Conservation (phyloP, 2,329 filamentous ascomycete species). For the Penicillium carneum region DNA sequence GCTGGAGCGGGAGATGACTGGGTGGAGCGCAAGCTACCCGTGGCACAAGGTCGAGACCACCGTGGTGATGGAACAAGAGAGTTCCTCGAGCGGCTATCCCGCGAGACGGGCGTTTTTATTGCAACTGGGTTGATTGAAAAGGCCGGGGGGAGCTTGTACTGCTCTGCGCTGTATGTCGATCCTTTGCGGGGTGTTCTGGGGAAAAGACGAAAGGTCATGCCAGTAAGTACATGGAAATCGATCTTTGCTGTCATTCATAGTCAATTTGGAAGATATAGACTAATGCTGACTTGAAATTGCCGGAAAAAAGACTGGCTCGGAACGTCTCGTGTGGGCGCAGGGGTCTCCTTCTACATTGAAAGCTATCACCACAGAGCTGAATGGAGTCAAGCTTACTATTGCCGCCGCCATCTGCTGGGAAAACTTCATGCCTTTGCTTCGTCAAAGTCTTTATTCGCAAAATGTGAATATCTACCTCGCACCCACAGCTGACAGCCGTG, state of each 20-base stretch:
- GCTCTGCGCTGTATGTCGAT: conserved; percentile 80
- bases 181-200: conserved; percentile 75
- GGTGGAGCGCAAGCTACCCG: conserved; percentile 68
- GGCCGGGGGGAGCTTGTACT: conserved; percentile 83
- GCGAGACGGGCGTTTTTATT: conserved; percentile 80
- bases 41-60: conserved; percentile 59
- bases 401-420: conserved; percentile 95
- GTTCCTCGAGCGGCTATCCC: conserved; percentile 75
- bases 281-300: conserved; percentile 1
- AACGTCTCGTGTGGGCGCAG: conserved; percentile 88
- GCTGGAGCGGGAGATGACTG: conserved; percentile 74
- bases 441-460: conserved; percentile 83
- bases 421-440: conserved; percentile 90
- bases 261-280: not conserved
- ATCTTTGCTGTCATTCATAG: not conserved
- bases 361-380: conserved; percentile 79
- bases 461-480: conserved; percentile 92
- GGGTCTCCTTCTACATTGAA: conserved; percentile 79
- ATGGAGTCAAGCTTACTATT: conserved; percentile 78
- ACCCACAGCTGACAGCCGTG: conserved; percentile 83
- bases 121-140: conserved; percentile 81
- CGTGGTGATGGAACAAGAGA: conserved; percentile 81
- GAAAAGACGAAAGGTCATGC: conserved; percentile 92
- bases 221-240: conserved; percentile 59
- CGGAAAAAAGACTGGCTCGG: conserved; percentile 70